Evolutionary conservation across 768 basidiomycete genomes (phyloP), one percentile per base, ranked within the genome.

Genomic region (Psilocybe sp.): DNA sequence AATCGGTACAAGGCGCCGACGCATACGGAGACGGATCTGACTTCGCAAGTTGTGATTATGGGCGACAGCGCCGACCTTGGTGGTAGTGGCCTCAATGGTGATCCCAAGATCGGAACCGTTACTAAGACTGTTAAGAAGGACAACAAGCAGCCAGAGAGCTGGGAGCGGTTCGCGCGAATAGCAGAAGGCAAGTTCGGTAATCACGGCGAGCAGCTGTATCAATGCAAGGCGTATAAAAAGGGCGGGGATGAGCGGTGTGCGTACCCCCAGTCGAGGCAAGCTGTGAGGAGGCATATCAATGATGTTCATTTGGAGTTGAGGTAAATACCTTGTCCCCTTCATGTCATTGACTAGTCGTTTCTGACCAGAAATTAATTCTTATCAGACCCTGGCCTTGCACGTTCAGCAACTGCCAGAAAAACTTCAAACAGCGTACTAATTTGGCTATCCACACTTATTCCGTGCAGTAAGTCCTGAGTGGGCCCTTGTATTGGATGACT

Each of bases 281-380:
- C 84, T 38, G 80, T 87, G 50, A 85, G 85, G 63, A 75, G 85
- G 20, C 85, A 87, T 62, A 73, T 87, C 41, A 75, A 82, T 63
- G 78, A 79, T 8, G 79, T 77, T 12, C 85, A 87, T 60, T 61
- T 87, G 40, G 72, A 77, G 44, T 72, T 79, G 56, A 82, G 79
- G 85, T 82, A 52, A 52, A 80, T 34, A 35, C 10, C 5, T 12
- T n/a, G 8, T 7, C 16, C 31, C 28, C 9, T 16, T 15, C 16
- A n/a, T n/a, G n/a, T n/a, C 7, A 16, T n/a, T 11, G 23, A 7
- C 14, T 11, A 40, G 16, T 34, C 10, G 41, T 14, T 7, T 16
- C 23, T 36, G 14, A 44, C 13, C 15, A 20, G 19, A 41, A 42
- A 12, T 41, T n/a, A n/a, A n/a, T n/a, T n/a, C n/a, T 44, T 23